phyloP scores from a whole-genome alignment of 768 basidiomycete genomes.

The Auricularia heimuer region DNA sequence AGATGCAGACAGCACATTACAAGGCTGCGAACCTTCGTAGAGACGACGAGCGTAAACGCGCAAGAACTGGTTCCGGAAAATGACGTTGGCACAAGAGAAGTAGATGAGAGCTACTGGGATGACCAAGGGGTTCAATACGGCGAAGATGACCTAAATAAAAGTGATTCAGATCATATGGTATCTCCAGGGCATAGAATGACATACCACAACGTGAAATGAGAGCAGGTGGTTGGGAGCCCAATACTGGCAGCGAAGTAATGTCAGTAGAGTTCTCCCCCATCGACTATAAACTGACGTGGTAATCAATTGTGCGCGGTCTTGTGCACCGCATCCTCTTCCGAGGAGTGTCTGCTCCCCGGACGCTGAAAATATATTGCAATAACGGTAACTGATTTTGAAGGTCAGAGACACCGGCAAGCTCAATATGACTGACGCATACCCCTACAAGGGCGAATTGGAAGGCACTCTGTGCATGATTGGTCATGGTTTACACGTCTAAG shows the following conservation, averaged over 20 bases:
- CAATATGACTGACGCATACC: background rate
- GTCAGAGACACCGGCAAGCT: background rate
- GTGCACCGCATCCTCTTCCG: constrained; percentile 12
- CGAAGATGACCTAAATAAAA: constrained; percentile 14
- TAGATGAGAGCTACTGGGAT: constrained; percentile 19
- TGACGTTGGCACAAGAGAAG: constrained; percentile 14
- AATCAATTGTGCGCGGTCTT: constrained; percentile 14
- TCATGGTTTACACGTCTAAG: background rate
- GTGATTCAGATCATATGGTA: too few relatives aligned
- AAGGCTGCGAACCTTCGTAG: constrained; percentile 3
- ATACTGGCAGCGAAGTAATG: constrained; percentile 2
- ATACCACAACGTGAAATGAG: constrained; percentile 15
- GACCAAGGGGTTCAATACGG: constrained; percentile 26
- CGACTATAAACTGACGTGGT: constrained; percentile 11
- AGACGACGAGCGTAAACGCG: constrained; percentile 15
- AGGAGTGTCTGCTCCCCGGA: constrained; percentile 9
- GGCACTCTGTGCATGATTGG: background rate
- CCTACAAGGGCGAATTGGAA: constrained; percentile 4
- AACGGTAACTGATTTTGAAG: constrained; percentile 9
- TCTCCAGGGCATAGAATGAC: too few relatives aligned
- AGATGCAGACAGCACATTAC: background rate
- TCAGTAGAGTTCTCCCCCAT: background rate
- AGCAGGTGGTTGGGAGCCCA: constrained; percentile 22
- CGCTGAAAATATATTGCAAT: constrained; percentile 9
- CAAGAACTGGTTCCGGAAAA: constrained; percentile 18